Conservation (phyloP, 176 grass and related monocot genomes). For the Alopecurus myosuroides region DNA sequence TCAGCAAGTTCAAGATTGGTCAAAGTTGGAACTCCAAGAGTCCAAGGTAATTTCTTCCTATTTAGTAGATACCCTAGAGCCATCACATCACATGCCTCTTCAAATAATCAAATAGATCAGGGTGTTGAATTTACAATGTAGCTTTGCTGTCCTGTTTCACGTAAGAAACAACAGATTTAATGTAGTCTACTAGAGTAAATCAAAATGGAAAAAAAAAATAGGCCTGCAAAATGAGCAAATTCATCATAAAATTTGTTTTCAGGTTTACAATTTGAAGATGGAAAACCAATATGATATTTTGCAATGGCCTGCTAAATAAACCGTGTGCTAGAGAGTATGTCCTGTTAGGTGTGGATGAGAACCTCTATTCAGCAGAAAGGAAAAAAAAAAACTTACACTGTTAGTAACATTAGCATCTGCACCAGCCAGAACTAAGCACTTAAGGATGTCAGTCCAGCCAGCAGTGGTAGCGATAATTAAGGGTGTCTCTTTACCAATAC, state of each 20-base stretch:
- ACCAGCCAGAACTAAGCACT: conserved; percentile 25
- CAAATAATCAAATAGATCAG: background rate
- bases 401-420: conserved; percentile 33
- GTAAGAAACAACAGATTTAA: background rate
- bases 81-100: background rate
- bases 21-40: background rate
- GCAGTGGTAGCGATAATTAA: background rate
- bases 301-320: background rate
- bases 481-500: conserved; percentile 12
- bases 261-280: background rate
- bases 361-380: background rate
- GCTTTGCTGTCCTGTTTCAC: background rate
- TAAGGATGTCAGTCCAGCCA: conserved; percentile 31
- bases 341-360: background rate
- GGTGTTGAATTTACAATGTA: background rate
- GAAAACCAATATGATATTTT: background rate
- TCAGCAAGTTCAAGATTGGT: background rate
- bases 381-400: conserved; percentile 12
- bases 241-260: background rate
- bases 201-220: background rate
- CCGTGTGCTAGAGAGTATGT: background rate
- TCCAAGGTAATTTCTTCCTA: background rate
- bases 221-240: background rate
- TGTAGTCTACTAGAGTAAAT: background rate
- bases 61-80: background rate